Percentiles rank a stretch among this genome's conserved stretches.
Conservation (phyloP, 1,284 basidiomycete species). For the Heterobasidion annosum region DNA sequence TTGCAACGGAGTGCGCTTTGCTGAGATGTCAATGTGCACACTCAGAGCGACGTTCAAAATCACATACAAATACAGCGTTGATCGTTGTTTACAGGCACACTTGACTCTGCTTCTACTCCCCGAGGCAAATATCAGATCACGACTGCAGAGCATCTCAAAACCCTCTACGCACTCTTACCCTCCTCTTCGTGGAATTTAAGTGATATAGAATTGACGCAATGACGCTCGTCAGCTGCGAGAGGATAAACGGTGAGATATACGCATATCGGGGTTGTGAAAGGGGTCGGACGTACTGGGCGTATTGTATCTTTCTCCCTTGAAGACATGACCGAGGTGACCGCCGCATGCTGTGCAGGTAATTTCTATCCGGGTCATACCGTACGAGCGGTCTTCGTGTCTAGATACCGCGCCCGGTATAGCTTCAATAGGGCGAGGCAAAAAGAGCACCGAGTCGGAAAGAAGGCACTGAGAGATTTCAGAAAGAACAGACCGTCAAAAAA, state of each 20-base stretch:
- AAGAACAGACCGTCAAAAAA: constrained; percentile 74
- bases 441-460: not conserved
- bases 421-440: constrained; percentile 16
- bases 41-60: no score
- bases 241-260: not conserved
- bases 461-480: not conserved
- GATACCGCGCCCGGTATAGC: constrained; percentile 88
- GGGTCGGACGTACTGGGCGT: constrained; percentile 50
- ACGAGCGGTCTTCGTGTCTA: constrained; percentile 51
- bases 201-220: constrained; percentile 89
- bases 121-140: no score
- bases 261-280: constrained; percentile 4
- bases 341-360: constrained; percentile 82
- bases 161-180: not conserved
- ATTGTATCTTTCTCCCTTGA: constrained; percentile 79
- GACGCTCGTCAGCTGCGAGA: constrained; percentile 65
- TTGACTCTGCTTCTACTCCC: no score
- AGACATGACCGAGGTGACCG: constrained; percentile 90
- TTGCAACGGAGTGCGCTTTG: no score
- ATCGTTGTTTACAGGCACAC: no score
- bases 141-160: not conserved
- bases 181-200: constrained; percentile 65
- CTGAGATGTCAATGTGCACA: no score
- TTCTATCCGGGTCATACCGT: constrained; percentile 59
- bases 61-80: no score